These are phyloP conservation scores for Pleurotus ostreatus DNA, from an alignment of 768 basidiomycete genomes.

Conservation along the genomic window DNA sequence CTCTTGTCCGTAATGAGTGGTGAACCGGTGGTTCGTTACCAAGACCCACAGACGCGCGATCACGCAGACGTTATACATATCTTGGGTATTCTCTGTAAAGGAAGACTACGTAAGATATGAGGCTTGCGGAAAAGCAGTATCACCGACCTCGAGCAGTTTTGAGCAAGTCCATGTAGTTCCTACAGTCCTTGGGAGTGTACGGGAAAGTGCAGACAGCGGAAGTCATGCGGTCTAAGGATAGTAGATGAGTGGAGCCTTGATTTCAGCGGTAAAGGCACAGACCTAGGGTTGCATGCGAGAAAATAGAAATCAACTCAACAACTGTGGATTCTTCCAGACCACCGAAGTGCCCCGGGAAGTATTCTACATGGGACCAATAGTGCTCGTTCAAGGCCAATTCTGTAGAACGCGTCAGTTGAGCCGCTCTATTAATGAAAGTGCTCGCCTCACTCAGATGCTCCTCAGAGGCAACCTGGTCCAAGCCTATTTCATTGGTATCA, in stretches of 20 bases:
- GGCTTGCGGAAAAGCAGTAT: neutral
- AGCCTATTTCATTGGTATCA: conserved; percentile 36
- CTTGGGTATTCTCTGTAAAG: conserved; percentile 24
- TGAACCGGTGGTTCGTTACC: conserved; percentile 47
- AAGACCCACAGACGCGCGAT: conserved; percentile 46
- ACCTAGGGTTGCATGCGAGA: conserved; percentile 55
- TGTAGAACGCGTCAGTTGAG: conserved; percentile 16
- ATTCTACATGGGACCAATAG: conserved; percentile 64
- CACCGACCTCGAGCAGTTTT: conserved; percentile 37
- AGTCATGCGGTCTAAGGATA: conserved; percentile 49
- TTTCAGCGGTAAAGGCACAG: conserved; percentile 12
- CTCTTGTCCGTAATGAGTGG: conserved; percentile 57
- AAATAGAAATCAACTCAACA: conserved; percentile 46
- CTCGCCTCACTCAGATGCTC: conserved; percentile 50
- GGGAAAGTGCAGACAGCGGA: conserved; percentile 59
- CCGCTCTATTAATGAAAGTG: neutral
- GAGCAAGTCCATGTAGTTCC: conserved; percentile 44
- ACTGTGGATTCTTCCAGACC: conserved; percentile 28
- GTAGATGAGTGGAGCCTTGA: neutral
- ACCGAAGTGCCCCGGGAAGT: conserved; percentile 53
- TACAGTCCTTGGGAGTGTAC: conserved; percentile 43
- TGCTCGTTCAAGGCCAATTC: conserved; percentile 43
- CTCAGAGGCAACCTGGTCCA: conserved; percentile 40
- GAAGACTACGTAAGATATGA: neutral
- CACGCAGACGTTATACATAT: conserved; percentile 41